phyloP scores from a whole-genome alignment of 352 stramenopile species.

The Peronospora farinosa region DNA sequence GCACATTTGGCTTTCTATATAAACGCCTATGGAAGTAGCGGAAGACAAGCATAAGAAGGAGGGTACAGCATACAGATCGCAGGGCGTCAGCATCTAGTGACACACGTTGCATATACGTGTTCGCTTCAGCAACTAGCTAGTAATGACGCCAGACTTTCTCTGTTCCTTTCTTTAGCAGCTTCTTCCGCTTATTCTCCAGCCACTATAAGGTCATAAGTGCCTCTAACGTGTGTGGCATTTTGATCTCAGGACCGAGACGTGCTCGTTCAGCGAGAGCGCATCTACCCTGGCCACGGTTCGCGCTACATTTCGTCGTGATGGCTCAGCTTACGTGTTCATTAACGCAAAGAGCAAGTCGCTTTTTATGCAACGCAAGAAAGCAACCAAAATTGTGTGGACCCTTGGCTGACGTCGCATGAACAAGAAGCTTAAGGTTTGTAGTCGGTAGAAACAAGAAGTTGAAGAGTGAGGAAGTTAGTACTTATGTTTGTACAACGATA shows the following conservation, averaged over 20 bases:
- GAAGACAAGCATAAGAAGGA: neutral
- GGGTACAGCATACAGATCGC: conserved; percentile 4
- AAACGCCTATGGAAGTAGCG: conserved; percentile 3
- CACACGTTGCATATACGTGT: neutral
- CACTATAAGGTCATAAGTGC: neutral
- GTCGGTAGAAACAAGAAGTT: neutral
- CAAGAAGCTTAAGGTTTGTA: conserved; percentile 96
- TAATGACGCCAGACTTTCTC: neutral
- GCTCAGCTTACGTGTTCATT: conserved; percentile 92
- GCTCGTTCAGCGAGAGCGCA: conserved; percentile 86
- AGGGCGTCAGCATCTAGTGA: conserved; percentile 1
- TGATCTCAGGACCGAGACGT: conserved; percentile 78
- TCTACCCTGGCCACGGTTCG: conserved; percentile 99
- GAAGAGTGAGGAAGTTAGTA: neutral
- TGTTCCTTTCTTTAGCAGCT: conserved; percentile 2
- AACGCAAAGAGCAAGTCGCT: conserved; percentile 97
- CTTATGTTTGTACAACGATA: conserved; percentile 2
- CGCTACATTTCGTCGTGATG: conserved; percentile 98
- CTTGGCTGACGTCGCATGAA: conserved; percentile 95
- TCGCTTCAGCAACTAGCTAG: no score
- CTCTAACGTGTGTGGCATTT: conserved; percentile 19
- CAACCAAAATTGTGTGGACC: conserved; percentile 99
- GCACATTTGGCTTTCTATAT: conserved; percentile 1
- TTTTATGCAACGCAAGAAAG: conserved; percentile 98
- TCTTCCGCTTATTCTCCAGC: neutral